phyloP scores from a whole-genome alignment of 345 rosid species.

The Lenwebbia sp. region DNA sequence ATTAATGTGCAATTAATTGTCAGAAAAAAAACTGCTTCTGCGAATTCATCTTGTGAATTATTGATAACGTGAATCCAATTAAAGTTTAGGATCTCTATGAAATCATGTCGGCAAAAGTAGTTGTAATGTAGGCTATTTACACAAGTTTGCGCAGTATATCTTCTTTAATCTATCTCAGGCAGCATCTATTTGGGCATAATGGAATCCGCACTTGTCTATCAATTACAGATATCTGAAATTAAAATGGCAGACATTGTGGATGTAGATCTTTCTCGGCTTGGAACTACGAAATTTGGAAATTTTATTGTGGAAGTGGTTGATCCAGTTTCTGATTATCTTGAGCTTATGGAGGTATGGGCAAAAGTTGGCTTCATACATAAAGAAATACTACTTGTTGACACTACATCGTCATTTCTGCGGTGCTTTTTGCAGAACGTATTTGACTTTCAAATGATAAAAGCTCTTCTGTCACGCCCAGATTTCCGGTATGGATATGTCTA shows the following conservation, averaged over 20 bases:
- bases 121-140: background rate
- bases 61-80: background rate
- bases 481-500: slow-evolving; percentile 38
- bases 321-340: slow-evolving; percentile 86
- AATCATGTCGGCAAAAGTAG: background rate
- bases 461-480: slow-evolving; percentile 60
- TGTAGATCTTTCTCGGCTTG: slow-evolving; percentile 59
- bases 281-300: slow-evolving; percentile 55
- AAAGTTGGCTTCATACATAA: background rate
- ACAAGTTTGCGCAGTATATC: background rate
- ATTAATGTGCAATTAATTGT: background rate
- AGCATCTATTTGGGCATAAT: background rate
- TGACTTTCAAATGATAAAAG: slow-evolving; percentile 73
- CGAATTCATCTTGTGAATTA: background rate
- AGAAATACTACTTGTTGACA: background rate
- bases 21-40: background rate
- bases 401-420: background rate
- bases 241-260: slow-evolving; percentile 80
- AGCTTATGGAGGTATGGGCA: slow-evolving; percentile 75
- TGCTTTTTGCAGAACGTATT: slow-evolving; percentile 60
- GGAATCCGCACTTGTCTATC: background rate
- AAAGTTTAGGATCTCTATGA: background rate
- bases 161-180: background rate
- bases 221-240: slow-evolving; percentile 73
- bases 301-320: slow-evolving; percentile 80